phyloP scores from a whole-genome alignment of 1,284 basidiomycete genomes.

The Rhodotorula mucilaginosa region DNA sequence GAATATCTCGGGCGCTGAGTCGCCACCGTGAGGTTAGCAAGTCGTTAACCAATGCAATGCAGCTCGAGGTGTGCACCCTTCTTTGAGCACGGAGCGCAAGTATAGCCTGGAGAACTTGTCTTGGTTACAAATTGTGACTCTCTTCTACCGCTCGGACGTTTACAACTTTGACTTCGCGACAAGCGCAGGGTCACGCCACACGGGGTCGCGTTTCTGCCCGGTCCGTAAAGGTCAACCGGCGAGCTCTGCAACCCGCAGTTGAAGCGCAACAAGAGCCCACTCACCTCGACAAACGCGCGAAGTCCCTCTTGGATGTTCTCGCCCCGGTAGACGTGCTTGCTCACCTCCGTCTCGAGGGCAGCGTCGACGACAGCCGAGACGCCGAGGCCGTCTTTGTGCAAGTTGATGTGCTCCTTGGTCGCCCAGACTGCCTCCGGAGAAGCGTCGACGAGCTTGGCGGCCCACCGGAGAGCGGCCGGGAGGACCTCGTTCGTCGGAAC shows the following conservation, averaged over 20 bases:
- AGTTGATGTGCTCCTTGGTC: conserved; percentile 66
- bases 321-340: conserved; percentile 61
- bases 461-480: conserved; percentile 63
- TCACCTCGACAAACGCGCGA: conserved; percentile 54
- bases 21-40: too few species aligned
- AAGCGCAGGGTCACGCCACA: conserved; percentile 13
- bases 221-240: neutral
- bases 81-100: too few species aligned
- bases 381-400: conserved; percentile 57
- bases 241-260: neutral
- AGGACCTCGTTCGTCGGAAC: conserved; percentile 63
- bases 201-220: conserved; percentile 10
- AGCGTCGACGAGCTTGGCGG: conserved; percentile 62
- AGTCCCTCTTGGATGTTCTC: conserved; percentile 68
- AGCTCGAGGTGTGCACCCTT: too few species aligned
- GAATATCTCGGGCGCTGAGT: too few species aligned
- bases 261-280: conserved; percentile 13
- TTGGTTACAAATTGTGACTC: too few species aligned
- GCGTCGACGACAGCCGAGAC: conserved; percentile 59
- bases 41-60: too few species aligned
- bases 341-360: conserved; percentile 58
- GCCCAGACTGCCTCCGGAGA: conserved; percentile 77
- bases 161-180: conserved; percentile 7
- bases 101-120: too few species aligned
- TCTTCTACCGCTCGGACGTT: neutral